Percentiles rank a stretch among this genome's conserved stretches.
phyloP scores from a whole-genome alignment of 495 filamentous ascomycete species.

The Penicillium pulvis region DNA sequence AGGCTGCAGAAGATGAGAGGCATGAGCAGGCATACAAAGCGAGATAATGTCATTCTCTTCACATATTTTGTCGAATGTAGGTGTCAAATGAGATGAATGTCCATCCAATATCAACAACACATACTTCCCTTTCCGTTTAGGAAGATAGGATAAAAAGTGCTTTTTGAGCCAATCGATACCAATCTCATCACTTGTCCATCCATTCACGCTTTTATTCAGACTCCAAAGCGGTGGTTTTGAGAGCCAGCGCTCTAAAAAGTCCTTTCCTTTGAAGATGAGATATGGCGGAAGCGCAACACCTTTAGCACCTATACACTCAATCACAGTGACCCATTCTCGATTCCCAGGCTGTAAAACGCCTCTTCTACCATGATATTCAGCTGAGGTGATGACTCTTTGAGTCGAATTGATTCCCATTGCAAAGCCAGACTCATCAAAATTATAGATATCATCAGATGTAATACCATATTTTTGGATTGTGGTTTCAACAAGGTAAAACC shows the following conservation, averaged over 20 bases:
- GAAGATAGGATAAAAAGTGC: not conserved
- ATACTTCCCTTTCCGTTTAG: not conserved
- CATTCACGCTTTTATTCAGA: constrained; percentile 30
- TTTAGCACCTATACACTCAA: constrained; percentile 31
- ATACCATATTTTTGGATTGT: no score
- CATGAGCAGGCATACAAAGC: constrained; percentile 7
- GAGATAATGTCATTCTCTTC: not conserved
- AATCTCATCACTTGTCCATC: constrained; percentile 37
- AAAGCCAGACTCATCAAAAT: constrained; percentile 50
- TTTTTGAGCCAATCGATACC: constrained; percentile 19
- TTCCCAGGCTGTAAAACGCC: constrained; percentile 36
- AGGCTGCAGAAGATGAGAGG: constrained; percentile 4
- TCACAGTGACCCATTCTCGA: constrained; percentile 40
- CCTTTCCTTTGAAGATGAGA: constrained; percentile 37
- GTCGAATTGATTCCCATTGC: constrained; percentile 37
- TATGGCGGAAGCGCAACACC: constrained; percentile 26
- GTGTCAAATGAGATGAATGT: constrained; percentile 6
- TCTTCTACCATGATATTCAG: constrained; percentile 23
- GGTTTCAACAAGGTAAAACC: no score
- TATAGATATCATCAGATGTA: constrained; percentile 9
- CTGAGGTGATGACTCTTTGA: constrained; percentile 33
- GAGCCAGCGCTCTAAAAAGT: constrained; percentile 33
- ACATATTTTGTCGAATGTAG: constrained; percentile 5
- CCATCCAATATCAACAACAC: not conserved
- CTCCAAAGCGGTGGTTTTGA: constrained; percentile 26